Conservation (phyloP, 768 basidiomycete genomes). For the Lactarius quietus region DNA sequence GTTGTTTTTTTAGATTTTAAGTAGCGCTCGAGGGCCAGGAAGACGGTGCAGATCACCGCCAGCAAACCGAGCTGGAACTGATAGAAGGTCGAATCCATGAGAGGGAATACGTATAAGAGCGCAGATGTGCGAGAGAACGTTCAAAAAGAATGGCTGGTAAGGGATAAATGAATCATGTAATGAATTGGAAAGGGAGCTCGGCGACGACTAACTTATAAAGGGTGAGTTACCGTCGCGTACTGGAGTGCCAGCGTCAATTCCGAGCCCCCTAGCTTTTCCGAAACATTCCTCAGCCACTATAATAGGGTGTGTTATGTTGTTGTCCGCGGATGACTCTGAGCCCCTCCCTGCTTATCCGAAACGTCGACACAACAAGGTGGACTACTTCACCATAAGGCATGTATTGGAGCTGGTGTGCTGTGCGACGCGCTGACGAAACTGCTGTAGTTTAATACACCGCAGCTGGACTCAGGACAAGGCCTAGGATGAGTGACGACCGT, state of each 20-base stretch:
- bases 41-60: constrained; percentile 21
- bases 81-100: constrained; percentile 29
- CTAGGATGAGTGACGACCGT: background rate
- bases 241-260: background rate
- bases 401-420: background rate
- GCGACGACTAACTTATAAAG: background rate
- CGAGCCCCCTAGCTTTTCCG: too few species aligned
- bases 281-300: too few species aligned
- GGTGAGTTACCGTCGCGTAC: too few species aligned
- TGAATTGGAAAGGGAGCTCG: background rate
- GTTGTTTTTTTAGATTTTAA: constrained; percentile 22
- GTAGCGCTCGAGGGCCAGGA: constrained; percentile 28
- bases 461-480: background rate
- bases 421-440: background rate
- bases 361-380: background rate
- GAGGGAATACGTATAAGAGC: background rate
- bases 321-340: too few species aligned
- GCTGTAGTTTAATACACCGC: background rate
- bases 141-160: constrained; percentile 1
- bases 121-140: background rate
- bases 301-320: too few species aligned
- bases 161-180: background rate
- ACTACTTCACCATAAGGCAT: background rate
- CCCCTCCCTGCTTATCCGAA: background rate
- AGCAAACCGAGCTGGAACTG: constrained; percentile 32